Evolutionary conservation across 768 basidiomycete species (phyloP).

Genomic region (Hydnum rufescens): DNA sequence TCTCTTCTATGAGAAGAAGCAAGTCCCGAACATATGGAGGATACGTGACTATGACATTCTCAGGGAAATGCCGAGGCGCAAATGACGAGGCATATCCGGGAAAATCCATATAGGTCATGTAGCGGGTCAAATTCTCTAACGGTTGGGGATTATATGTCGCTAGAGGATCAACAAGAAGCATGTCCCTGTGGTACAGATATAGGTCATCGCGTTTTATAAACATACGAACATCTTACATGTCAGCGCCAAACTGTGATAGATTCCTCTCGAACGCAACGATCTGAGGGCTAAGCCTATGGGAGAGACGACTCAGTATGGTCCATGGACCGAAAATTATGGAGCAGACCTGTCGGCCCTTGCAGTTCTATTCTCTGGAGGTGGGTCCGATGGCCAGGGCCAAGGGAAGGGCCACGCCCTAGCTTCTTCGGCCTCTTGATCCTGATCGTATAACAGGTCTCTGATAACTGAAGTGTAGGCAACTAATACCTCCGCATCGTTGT

Average conservation of each 20-base stretch:
- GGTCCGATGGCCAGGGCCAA: slow-evolving; percentile 30
- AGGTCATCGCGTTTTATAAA: slow-evolving; percentile 1
- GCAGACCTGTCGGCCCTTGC: slow-evolving; percentile 27
- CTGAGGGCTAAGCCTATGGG: slow-evolving; percentile 35
- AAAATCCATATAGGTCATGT: slow-evolving; percentile 63
- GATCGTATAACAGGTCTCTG: slow-evolving; percentile 39
- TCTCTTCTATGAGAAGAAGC: slow-evolving; percentile 44
- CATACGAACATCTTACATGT: slow-evolving; percentile 32
- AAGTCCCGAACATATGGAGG: slow-evolving; percentile 56
- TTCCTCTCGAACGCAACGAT: slow-evolving; percentile 62
- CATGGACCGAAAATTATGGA: background rate
- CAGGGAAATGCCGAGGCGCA: slow-evolving; percentile 54
- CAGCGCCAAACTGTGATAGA: slow-evolving; percentile 61
- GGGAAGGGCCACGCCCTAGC: slow-evolving; percentile 14
- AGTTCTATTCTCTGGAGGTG: slow-evolving; percentile 30
- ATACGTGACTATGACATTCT: slow-evolving; percentile 61
- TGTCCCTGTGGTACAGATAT: slow-evolving; percentile 26
- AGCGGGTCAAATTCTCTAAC: slow-evolving; percentile 44
- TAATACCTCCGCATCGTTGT: slow-evolving; percentile 42
- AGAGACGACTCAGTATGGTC: background rate
- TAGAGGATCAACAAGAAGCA: slow-evolving; percentile 59
- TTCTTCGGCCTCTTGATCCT: slow-evolving; percentile 31
- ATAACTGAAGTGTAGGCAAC: slow-evolving; percentile 56
- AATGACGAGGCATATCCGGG: slow-evolving; percentile 73
- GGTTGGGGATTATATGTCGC: slow-evolving; percentile 71